Base-by-base conservation (phyloP, 768 basidiomycete species). In the Dentipellis fragilis region DNA sequence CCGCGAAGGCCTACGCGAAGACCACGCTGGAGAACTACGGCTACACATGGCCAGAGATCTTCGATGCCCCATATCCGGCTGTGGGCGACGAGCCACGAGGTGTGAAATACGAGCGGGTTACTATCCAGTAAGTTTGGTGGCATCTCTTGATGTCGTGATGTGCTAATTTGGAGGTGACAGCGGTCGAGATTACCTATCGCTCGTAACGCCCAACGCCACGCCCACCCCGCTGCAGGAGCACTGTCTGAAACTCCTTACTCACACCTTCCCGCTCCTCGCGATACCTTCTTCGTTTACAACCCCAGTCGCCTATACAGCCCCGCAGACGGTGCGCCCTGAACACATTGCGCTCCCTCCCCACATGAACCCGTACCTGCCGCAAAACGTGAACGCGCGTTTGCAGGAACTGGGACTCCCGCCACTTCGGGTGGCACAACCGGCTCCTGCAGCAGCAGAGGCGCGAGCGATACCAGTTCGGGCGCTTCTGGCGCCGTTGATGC, bases 11-110 rank as follows among this genome's bases (percentile, higher is more conserved):
- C 19, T 11, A 16, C 10, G 66, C 72, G 2, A 65, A 64, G 52
- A 55, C 64, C 36, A 51, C 63, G 10, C 64, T 79, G 38, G 63
- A 70, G 36, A 62, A 54, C 10, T 59, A 65, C 52, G 74, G 76
- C 37, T 75, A 70, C 52, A 39, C 62, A 17, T 79, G 77, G 77
- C 77, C 77, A 11, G 54, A 66, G 14, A 59, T 76, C 17, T 64
- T 78, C 22, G 78, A 79, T 39, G 64, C 66, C 35, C 64, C 63
- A n/a, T 58, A 51, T 35, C 61, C 61, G 14, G 35, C 59, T 29
- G 39, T 47, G 3, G 47, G 58, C 45, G 56, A 55, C 16, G 56
- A 62, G 54, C 37, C 54, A 11, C 42, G 45, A 0, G 61, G 58
- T 19, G 49, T 62, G 34, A 60, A 60, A 48, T 62, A 62, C 37